Conservation (phyloP, 1,284 basidiomycete genomes). For the Phlebopus sp. region DNA sequence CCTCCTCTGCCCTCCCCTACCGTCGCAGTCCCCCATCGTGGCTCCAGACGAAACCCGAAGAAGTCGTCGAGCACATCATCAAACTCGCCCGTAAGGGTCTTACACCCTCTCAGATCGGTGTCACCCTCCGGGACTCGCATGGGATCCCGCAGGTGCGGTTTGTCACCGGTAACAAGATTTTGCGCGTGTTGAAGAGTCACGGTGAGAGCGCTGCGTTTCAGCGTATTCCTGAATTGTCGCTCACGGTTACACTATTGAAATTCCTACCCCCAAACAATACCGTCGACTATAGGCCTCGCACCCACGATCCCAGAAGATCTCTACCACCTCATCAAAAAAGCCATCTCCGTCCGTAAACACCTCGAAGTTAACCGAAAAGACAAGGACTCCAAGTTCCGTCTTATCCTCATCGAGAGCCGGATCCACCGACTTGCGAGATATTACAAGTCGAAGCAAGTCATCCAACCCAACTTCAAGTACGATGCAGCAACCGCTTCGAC, state of each 20-base stretch:
- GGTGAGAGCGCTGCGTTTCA: conserved; percentile 51
- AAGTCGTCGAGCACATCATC: conserved; percentile 94
- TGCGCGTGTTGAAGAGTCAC: conserved; percentile 95
- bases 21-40: conserved; percentile 92
- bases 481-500: conserved; percentile 91
- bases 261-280: conserved; percentile 15
- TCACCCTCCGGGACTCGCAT: conserved; percentile 96
- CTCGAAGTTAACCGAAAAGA: conserved; percentile 98
- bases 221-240: not conserved
- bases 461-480: conserved; percentile 97
- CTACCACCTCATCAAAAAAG: conserved; percentile 99
- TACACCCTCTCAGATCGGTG: conserved; percentile 97
- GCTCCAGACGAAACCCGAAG: conserved; percentile 96
- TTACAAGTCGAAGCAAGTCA: conserved; percentile 98
- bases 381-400: conserved; percentile 97
- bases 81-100: conserved; percentile 98
- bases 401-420: conserved; percentile 97
- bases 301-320: conserved; percentile 99
- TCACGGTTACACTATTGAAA: conserved; percentile 19
- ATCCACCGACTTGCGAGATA: conserved; percentile 95
- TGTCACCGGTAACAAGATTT: conserved; percentile 99
- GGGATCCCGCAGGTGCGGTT: conserved; percentile 97
- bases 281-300: conserved; percentile 74
- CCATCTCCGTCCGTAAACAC: conserved; percentile 98
- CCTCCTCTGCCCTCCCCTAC: conserved; percentile 97